Base-by-base conservation (phyloP, 2,329 filamentous ascomycete genomes). In the Thelonectria rubi region DNA sequence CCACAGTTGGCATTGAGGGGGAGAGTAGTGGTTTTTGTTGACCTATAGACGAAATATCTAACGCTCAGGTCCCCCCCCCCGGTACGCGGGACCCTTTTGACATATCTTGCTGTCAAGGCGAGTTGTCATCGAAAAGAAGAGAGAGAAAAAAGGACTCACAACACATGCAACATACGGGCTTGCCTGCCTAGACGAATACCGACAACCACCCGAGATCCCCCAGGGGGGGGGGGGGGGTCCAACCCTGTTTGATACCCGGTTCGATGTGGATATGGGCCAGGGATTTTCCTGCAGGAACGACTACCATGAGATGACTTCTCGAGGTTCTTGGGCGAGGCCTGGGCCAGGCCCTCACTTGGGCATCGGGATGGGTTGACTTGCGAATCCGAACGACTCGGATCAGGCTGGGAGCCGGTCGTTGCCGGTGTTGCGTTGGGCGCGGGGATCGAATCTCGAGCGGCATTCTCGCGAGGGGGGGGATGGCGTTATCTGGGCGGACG, bases 21-120 rank as follows among this genome's bases (percentile, higher is more conserved):
- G 4, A 30, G 42, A 21, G 51, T 49, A 20, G 7, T 7, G 47
- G 21, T 4, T 43, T 21, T 11, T 15, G 17, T n/a, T 39, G 45
- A 52, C 52, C 51, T 56, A 50, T 50, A 43, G 48, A 62, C 52
- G 47, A 43, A 30, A 30, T 45, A 17, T 63, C 48, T 47, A 20
- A 30, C 4, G 26, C 26, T 30, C 26, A 30, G 26, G 26, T 30
- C 26, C 26, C n/a, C n/a, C n/a, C n/a, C n/a, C n/a, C 26, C 26
- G 26, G 26, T 30, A 4, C 4, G 26, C n/a, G 26, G 2, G 26
- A 30, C 26, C 26, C 10, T 30, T 30, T 48, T 40, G 45, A 56
- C 54, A 50, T 24, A 32, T 40, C 6, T 21, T 30, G 42, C 39
- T 55, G 48, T 57, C 52, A 50, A 20, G 11, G 15, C 17, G 7